phyloP scores from a whole-genome alignment of 805 yeast species.

The Saccharomycopsis lassenensis region DNA sequence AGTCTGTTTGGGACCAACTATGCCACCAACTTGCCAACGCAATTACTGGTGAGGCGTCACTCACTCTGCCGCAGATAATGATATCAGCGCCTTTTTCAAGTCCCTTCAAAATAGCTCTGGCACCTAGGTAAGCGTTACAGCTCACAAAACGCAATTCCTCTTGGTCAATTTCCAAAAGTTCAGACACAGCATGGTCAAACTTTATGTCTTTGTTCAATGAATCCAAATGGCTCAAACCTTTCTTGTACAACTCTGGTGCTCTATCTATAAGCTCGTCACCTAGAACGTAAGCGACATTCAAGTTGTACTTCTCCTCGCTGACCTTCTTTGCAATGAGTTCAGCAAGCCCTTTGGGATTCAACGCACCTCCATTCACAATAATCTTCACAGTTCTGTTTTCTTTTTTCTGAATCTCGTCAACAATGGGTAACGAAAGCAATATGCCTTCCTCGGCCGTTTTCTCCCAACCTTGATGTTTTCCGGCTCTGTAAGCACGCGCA shows the following conservation, averaged over 20 bases:
- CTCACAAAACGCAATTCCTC: slow-evolving; percentile 3
- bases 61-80: slow-evolving; percentile 20
- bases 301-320: slow-evolving; percentile 6
- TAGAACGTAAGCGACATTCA: slow-evolving; percentile 20
- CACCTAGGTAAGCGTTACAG: slow-evolving; percentile 20
- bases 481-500: slow-evolving; percentile 10
- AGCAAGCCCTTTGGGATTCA: slow-evolving; percentile 20
- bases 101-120: slow-evolving; percentile 19
- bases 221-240: slow-evolving; percentile 16
- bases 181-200: slow-evolving; percentile 1
- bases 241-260: slow-evolving; percentile 11
- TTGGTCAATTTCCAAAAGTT: background rate
- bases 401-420: slow-evolving; percentile 4
- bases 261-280: slow-evolving; percentile 18
- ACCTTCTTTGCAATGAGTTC: slow-evolving; percentile 10
- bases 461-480: slow-evolving; percentile 17
- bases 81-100: slow-evolving; percentile 20
- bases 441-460: slow-evolving; percentile 13
- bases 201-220: slow-evolving; percentile 10
- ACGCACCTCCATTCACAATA: slow-evolving; percentile 20
- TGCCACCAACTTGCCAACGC: slow-evolving; percentile 21
- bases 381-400: slow-evolving; percentile 16
- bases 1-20: slow-evolving; percentile 18
- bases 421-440: slow-evolving; percentile 5
- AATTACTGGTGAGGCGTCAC: slow-evolving; percentile 21